Base-by-base conservation (phyloP, 2,329 filamentous ascomycete genomes). In the Calonectria pseudoreteaudii region DNA sequence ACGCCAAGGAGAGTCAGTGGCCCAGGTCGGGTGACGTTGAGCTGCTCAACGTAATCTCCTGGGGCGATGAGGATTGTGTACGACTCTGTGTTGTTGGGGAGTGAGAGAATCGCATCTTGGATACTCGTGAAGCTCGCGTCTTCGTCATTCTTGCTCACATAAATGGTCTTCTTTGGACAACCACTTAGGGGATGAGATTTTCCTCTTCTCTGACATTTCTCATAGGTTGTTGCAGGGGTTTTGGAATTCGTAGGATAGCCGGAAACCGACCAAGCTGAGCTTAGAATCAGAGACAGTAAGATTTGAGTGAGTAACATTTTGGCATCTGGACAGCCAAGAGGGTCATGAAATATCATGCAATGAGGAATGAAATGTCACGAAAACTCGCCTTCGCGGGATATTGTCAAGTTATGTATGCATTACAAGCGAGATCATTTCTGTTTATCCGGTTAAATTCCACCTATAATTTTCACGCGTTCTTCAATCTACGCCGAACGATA, bases 1-100 rank as follows among this genome's bases (percentile, higher is more conserved):
- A 90, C 86, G n/a, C 91, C 92, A 0, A 93, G 86, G 9, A 93
- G 85, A 34, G 90, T 92, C 9, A 93, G 84, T 0, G 92, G 91
- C 0, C 89, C 91, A 2, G 85, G 82, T 1, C 92, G 90, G 5
- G 92, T 93, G 73, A 93, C 86, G 76, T 94, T 94, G 74, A 94
- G 83, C 82, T 93, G 91, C 79, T 93, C 92, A 1, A 85, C 89
- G 78, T 93, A 93, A 73, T 86, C 87, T 0, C 92, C 92, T 0
- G 91, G 86, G 0, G 89, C 87, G 58, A 93, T 88, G 16, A 93
- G 86, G 76, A 94, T 93, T 23, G 77, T 71, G 0, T 74, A 73
- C 10, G 76, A 44, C 0, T 34, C 58, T 11, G 76, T 80, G 20
- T 77, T 80, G 44, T 86, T 83, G 0, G 83, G 82, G 0, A 87